phyloP scores from a whole-genome alignment of 331 rosid genomes.

The Stylosanthes scabra region DNA sequence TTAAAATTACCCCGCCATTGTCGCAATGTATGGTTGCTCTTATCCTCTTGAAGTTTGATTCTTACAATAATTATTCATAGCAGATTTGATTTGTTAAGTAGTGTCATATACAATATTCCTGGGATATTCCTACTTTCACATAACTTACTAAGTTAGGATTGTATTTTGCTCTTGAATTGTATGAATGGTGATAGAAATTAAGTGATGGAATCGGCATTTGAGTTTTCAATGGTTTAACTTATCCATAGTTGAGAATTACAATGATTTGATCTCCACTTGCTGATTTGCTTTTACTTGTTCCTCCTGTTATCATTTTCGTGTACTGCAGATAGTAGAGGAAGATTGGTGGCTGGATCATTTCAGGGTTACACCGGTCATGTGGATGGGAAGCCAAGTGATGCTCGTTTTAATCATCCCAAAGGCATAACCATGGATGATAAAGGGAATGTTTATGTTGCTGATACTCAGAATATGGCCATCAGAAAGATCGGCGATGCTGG shows the following conservation, averaged over 20 bases:
- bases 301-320: slow-evolving; percentile 26
- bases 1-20: slow-evolving; percentile 81
- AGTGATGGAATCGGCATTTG: not conserved
- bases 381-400: slow-evolving; percentile 95
- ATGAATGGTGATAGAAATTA: not conserved
- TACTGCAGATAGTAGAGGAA: slow-evolving; percentile 92
- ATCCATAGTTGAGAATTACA: not conserved
- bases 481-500: slow-evolving; percentile 96
- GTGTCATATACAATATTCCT: not conserved
- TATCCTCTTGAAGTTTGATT: slow-evolving; percentile 24
- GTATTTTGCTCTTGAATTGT: not conserved
- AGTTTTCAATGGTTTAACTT: not conserved
- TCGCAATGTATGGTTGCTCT: slow-evolving; percentile 75
- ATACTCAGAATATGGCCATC: slow-evolving; percentile 88
- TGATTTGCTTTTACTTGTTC: not conserved
- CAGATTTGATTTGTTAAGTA: slow-evolving; percentile 27
- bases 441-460: slow-evolving; percentile 97
- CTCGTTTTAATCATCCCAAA: slow-evolving; percentile 94
- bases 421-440: slow-evolving; percentile 93
- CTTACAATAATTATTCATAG: slow-evolving; percentile 8
- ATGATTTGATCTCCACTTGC: slow-evolving; percentile 1
- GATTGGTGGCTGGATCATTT: slow-evolving; percentile 97
- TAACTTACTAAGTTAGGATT: not conserved
- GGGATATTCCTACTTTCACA: not conserved
- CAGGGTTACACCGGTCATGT: slow-evolving; percentile 91